phyloP scores from a whole-genome alignment of 2,329 filamentous ascomycete species.

The Massarina eburnea region DNA sequence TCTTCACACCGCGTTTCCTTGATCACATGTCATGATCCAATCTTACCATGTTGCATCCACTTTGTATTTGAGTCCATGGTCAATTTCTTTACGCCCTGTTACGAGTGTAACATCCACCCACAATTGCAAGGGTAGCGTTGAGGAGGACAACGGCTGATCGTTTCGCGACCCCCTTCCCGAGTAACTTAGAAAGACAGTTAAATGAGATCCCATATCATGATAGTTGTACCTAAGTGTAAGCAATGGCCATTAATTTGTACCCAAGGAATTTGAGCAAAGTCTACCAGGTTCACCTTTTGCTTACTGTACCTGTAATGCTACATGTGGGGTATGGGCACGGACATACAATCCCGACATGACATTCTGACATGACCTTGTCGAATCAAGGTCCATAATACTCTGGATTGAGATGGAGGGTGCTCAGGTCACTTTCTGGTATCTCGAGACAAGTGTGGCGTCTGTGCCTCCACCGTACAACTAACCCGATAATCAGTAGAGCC shows the following conservation, averaged over 20 bases:
- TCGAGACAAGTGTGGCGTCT: too few relatives aligned
- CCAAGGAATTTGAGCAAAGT: neutral
- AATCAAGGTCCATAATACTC: too few relatives aligned
- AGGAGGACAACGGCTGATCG: neutral
- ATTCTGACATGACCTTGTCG: too few relatives aligned
- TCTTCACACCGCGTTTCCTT: too few relatives aligned
- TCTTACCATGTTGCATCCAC: too few relatives aligned
- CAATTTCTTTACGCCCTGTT: too few relatives aligned
- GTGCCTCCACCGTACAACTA: too few relatives aligned
- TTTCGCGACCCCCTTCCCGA: neutral
- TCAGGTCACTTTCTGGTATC: too few relatives aligned
- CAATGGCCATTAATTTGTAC: neutral
- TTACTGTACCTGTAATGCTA: neutral
- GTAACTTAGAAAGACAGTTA: neutral
- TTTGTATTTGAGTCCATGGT: too few relatives aligned
- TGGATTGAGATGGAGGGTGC: too few relatives aligned
- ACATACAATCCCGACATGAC: too few relatives aligned
- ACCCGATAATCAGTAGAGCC: neutral
- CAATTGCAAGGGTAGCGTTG: neutral
- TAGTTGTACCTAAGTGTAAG: neutral
- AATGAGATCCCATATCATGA: neutral
- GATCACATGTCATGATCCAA: too few relatives aligned
- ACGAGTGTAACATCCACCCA: neutral
- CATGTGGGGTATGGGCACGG: neutral
- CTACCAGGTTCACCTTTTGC: neutral